phyloP scores from a whole-genome alignment of 345 rosid genomes.

The Salix koriyanagi region DNA sequence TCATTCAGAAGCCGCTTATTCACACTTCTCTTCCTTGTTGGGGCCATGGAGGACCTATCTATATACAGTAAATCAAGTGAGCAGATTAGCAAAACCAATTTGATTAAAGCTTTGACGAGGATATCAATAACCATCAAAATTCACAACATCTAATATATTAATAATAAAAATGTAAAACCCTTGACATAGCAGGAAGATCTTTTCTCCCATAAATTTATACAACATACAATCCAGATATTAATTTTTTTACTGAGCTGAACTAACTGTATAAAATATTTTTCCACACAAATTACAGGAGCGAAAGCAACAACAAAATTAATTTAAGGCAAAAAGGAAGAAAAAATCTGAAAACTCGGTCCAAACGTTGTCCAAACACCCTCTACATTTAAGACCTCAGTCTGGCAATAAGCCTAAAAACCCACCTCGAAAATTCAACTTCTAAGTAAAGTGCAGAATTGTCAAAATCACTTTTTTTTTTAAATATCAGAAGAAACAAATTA shows the following conservation, averaged over 20 bases:
- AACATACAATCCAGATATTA: background rate
- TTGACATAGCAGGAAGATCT: background rate
- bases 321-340: no score
- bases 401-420: background rate
- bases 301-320: no score
- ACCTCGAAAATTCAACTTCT: background rate
- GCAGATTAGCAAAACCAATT: background rate
- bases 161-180: background rate
- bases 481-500: background rate
- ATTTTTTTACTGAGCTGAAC: background rate
- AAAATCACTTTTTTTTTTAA: background rate
- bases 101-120: no score
- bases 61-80: conserved; percentile 20
- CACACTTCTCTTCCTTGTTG: conserved; percentile 70
- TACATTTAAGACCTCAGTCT: background rate
- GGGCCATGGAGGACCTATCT: conserved; percentile 53
- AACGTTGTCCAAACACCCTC: no score
- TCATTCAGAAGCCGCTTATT: conserved; percentile 69
- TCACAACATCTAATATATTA: background rate
- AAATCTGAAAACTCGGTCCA: no score
- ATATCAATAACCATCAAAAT: background rate
- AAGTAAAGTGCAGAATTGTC: background rate
- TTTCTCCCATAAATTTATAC: background rate
- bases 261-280: background rate
- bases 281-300: no score